phyloP scores from a whole-genome alignment of 257 asterid genomes.

The Penstemon davidsonii region DNA sequence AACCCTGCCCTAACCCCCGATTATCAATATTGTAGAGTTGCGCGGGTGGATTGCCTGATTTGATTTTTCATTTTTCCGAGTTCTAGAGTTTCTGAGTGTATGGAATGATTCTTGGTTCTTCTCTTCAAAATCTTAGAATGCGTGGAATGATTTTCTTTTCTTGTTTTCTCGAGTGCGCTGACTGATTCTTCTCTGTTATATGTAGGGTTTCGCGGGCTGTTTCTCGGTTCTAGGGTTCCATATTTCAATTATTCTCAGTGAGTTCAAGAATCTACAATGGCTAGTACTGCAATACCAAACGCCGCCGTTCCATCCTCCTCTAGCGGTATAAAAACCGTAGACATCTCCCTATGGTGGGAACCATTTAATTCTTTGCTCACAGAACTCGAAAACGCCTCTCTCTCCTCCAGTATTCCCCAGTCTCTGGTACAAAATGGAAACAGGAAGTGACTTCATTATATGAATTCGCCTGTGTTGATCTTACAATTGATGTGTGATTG shows the following conservation, averaged over 20 bases:
- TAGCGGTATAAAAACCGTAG: slow-evolving; percentile 39
- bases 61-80: too few species aligned
- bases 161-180: too few species aligned
- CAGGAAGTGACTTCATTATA: not conserved
- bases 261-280: slow-evolving; percentile 40
- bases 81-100: not conserved
- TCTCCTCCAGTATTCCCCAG: slow-evolving; percentile 55
- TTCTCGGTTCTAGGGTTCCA: slow-evolving; percentile 36
- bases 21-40: not conserved
- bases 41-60: not conserved
- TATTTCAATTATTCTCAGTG: slow-evolving; percentile 4
- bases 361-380: slow-evolving; percentile 63
- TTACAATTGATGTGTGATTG: not conserved
- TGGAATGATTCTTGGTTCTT: not conserved
- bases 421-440: slow-evolving; percentile 44
- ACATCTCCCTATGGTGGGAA: slow-evolving; percentile 93
- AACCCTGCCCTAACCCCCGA: slow-evolving; percentile 6
- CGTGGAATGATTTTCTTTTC: too few species aligned
- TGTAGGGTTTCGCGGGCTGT: slow-evolving; percentile 36
- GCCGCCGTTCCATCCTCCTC: slow-evolving; percentile 34
- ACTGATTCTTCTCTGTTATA: not conserved
- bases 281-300: slow-evolving; percentile 36
- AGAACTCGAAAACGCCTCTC: slow-evolving; percentile 67
- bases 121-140: not conserved
- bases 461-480: not conserved